Conservation (phyloP, 2,329 filamentous ascomycete species). For the Fusarium humuli region DNA sequence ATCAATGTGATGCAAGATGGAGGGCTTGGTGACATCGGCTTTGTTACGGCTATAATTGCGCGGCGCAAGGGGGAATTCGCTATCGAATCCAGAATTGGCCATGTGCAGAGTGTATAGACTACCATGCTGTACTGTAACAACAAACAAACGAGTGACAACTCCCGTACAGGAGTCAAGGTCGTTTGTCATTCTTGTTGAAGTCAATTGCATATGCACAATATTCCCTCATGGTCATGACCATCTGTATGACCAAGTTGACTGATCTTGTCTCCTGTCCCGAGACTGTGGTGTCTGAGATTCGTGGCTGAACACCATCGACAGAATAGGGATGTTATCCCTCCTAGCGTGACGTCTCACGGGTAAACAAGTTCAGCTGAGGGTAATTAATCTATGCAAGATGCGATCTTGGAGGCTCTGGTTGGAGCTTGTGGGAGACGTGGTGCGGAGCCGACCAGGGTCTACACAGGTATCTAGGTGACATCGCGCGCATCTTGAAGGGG, state of each 20-base stretch:
- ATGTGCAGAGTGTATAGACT: slow-evolving; percentile 11
- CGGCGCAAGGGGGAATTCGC: slow-evolving; percentile 38
- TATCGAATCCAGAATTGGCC: slow-evolving; percentile 10
- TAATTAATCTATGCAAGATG: slow-evolving; percentile 37
- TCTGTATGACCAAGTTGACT: neutral
- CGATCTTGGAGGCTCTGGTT: slow-evolving; percentile 37
- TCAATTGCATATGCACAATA: slow-evolving; percentile 16
- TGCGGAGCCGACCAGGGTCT: slow-evolving; percentile 43
- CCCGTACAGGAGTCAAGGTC: neutral
- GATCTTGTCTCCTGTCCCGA: slow-evolving; percentile 11
- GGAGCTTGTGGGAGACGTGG: slow-evolving; percentile 44
- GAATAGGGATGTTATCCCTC: slow-evolving; percentile 21
- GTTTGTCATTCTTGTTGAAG: slow-evolving; percentile 1
- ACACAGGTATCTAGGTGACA: slow-evolving; percentile 42
- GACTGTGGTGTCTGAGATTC: slow-evolving; percentile 16
- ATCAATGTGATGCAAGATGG: slow-evolving; percentile 40
- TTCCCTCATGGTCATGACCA: slow-evolving; percentile 4
- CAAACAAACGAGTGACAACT: neutral
- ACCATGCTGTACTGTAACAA: slow-evolving; percentile 7
- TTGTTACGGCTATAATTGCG: slow-evolving; percentile 15
- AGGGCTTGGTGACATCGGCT: slow-evolving; percentile 16
- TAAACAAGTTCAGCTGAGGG: slow-evolving; percentile 19
- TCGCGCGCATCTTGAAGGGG: slow-evolving; percentile 35
- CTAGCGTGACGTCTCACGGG: slow-evolving; percentile 14
- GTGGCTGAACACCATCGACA: slow-evolving; percentile 20